Evolutionary conservation across 2,329 filamentous ascomycete genomes (phyloP).

Genomic region (Epichloe baconii): DNA sequence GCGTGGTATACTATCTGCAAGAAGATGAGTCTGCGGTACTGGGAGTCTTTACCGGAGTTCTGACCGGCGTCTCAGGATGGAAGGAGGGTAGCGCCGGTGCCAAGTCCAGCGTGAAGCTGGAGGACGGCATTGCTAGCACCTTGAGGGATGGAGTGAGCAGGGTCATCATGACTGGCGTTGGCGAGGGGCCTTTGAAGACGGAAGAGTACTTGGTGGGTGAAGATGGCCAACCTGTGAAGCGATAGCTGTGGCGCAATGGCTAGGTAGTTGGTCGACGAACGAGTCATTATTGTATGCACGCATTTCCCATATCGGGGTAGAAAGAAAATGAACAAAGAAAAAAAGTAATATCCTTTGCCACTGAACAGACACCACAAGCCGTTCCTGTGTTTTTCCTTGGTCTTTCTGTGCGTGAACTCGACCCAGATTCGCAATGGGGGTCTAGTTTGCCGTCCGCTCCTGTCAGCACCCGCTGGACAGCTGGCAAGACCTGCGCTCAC

Average conservation of each 20-base stretch:
- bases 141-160: constrained; percentile 72
- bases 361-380: not conserved
- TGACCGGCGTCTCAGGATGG: constrained; percentile 59
- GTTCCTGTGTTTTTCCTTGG: not conserved
- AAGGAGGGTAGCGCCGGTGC: constrained; percentile 43
- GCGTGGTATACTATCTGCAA: constrained; percentile 88
- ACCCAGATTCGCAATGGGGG: not conserved
- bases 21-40: constrained; percentile 61
- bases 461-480: constrained; percentile 1
- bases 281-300: not conserved
- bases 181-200: constrained; percentile 74
- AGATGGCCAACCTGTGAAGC: constrained; percentile 38
- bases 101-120: constrained; percentile 42
- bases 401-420: not conserved
- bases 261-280: not conserved
- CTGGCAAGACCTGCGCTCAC: constrained; percentile 1
- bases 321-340: not conserved
- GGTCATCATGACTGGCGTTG: constrained; percentile 83
- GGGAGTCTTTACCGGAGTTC: constrained; percentile 60
- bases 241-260: constrained; percentile 8
- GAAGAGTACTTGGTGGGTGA: constrained; percentile 63
- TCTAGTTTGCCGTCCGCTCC: not conserved
- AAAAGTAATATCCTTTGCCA: too few species aligned
- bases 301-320: not conserved
- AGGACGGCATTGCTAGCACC: constrained; percentile 49